Evolutionary conservation across 2,329 filamentous ascomycete genomes (phyloP), one percentile per base, ranked within the genome.

Genomic region (Dactylellina haptotyla): DNA sequence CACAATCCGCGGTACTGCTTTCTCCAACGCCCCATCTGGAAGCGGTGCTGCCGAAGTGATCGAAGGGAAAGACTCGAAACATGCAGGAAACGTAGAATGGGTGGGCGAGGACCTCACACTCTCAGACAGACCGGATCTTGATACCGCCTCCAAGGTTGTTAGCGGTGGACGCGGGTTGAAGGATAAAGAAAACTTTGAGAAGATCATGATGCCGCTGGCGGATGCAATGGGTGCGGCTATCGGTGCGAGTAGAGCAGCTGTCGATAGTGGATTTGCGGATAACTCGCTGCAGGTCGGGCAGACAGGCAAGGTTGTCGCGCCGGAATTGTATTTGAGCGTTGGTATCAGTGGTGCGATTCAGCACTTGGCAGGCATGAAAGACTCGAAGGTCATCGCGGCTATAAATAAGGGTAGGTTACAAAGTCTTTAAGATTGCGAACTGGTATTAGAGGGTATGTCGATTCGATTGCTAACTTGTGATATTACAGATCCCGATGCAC

Each of bases 321-420:
- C 95, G 71, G 90, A 99, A 82, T 84, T 99, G 74, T 99, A 99
- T 81, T 86, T 99, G 77, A 96, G 93, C 61, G 93, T 94, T 10
- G 95, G 95, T 79, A 98, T 99, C 78, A 97, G 92, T 6, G 95
- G 95, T 61, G 95, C 95, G 20, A 99, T 99, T 78, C 95, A 99
- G 83, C 95, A 99, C 85, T 83, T 99, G 82, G 95, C 95, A 30
- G 95, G 95, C 80, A 99, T 99, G 95, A 99, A 99, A 87, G 95
- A 99, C 80, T 97, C 93, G 85, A 99, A 99, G 85, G 95, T 99
- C 70, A 99, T 99, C 83, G 95, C 94, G 20, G 92, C 92, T 12
- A 98, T 99, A 80, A 99, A 99, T 86, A 99, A 99, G 84, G 75
- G 76, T 77, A 48, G 45, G 59, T 45, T n/a, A 16, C 32, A 6